Percentiles rank a stretch among this genome's conserved stretches.
Conservation (phyloP, 345 rosid genomes). For the Camelina hispida region DNA sequence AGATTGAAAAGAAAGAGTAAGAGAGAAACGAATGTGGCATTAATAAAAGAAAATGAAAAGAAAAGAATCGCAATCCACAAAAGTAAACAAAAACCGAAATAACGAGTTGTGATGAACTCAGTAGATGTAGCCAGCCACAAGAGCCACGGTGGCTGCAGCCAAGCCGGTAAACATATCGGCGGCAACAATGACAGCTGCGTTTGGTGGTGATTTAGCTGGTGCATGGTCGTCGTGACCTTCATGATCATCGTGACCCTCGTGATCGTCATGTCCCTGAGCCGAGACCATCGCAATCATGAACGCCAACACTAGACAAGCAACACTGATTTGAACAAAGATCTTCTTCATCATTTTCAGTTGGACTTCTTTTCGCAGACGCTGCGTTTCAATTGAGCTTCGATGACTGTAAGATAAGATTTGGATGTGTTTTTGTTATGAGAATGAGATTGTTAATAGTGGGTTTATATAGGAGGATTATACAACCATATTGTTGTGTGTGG, state of each 20-base stretch:
- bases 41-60: not conserved
- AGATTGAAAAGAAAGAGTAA: not conserved
- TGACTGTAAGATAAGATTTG: no score
- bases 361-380: no score
- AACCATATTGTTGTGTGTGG: no score
- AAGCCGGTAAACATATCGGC: conserved; percentile 25
- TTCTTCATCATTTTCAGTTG: conserved; percentile 19
- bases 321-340: conserved; percentile 29
- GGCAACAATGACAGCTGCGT: conserved; percentile 5
- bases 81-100: not conserved
- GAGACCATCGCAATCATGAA: conserved; percentile 28
- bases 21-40: not conserved
- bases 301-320: conserved; percentile 26
- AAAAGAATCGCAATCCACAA: not conserved
- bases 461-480: no score
- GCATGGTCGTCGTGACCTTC: conserved; percentile 16
- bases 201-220: conserved; percentile 23
- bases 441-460: no score
- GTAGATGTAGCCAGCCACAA: conserved; percentile 35
- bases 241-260: not conserved
- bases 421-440: no score
- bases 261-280: conserved; percentile 11
- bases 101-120: conserved; percentile 15
- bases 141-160: conserved; percentile 24
- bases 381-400: no score